Evolutionary conservation across 2,329 filamentous ascomycete genomes (phyloP), one percentile per base, ranked within the genome.

Genomic region (Trichoderma endophyticum): DNA sequence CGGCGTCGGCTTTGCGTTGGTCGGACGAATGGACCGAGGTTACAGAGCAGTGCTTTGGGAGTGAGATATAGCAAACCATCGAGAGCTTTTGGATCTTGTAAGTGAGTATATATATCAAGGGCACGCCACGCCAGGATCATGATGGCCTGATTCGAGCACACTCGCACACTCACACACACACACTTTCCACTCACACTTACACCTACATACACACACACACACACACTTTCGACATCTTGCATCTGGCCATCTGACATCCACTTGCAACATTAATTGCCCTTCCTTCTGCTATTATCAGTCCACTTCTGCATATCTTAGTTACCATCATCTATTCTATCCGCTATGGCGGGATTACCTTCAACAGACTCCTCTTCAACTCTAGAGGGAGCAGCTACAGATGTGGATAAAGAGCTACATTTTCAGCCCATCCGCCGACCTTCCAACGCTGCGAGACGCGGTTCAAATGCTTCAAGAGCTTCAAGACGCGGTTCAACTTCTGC

Each of bases 11-110:
- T 66, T 48, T 30, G 54, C 18, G 15, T 32, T 54, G 51, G 18
- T 21, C 69, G 69, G 69, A 60, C 62, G 69, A 66, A 71, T 65
- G 69, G 69, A 71, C 69, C 69, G 69, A 71, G 69, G 69, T 71
- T 71, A 71, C 18, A 59, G 39, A 34, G 30, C 54, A 61, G 54
- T 21, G 26, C 39, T 48, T 26, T 1, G 11, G 2, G 60, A 3
- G 32, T 32, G 14, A 15, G 28, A n/a, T 60, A 6, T 21, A 48
- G 36, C 54, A 34, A 8, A 21, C 34, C 15, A 32, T 57, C 39
- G 39, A 43, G 39, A 43, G 51, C 18, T 26, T 48, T 21, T 64
- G 28, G 12, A 57, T 24, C n/a, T 43, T 54, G 28, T 64, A 68
- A 18, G 26, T n/a, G 12, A 14, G 36, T 63, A 68, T 68, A 69